These are phyloP conservation scores for Scheffersomyces parashehatae DNA, from an alignment of 1,139 yeast species.

Conservation along the genomic window DNA sequence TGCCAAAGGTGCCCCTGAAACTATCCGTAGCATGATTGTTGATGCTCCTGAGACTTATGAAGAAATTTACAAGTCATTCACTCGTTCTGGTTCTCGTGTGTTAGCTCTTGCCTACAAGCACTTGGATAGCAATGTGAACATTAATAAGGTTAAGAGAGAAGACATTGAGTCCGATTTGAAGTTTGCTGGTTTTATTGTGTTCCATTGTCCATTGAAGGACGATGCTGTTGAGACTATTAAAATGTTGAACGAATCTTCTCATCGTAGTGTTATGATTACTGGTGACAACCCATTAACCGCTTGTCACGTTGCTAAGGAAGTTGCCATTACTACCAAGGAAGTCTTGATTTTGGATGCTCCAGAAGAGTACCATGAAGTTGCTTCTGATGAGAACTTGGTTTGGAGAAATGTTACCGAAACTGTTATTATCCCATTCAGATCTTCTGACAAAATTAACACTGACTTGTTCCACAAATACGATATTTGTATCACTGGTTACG, in stretches of 20 bases:
- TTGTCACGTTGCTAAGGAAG: slow-evolving; percentile 95
- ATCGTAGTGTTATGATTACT: slow-evolving; percentile 95
- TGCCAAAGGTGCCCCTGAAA: slow-evolving; percentile 99
- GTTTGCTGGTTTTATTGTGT: slow-evolving; percentile 93
- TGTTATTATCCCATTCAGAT: slow-evolving; percentile 65
- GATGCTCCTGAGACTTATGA: slow-evolving; percentile 80
- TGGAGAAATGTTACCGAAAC: slow-evolving; percentile 89
- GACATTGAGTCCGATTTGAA: slow-evolving; percentile 70
- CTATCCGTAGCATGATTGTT: slow-evolving; percentile 74
- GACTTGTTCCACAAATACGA: slow-evolving; percentile 68
- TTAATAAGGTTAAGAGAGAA: slow-evolving; percentile 63
- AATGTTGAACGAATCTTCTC: slow-evolving; percentile 94
- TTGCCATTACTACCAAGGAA: slow-evolving; percentile 76
- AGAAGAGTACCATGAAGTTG: slow-evolving; percentile 58
- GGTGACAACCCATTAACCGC: slow-evolving; percentile 99
- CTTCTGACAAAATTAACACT: slow-evolving; percentile 59
- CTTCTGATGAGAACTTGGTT: slow-evolving; percentile 59
- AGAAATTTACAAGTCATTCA: slow-evolving; percentile 82
- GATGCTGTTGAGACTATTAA: slow-evolving; percentile 90
- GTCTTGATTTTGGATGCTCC: slow-evolving; percentile 87
- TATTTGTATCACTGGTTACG: slow-evolving; percentile 92
- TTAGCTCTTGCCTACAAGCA: slow-evolving; percentile 87
- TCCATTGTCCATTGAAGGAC: slow-evolving; percentile 93
- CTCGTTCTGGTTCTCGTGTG: slow-evolving; percentile 96
- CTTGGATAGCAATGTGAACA: slow-evolving; percentile 54